A percentile compares a stretch with the other conserved stretches of the same genome.
These are phyloP conservation scores for Cutaneotrichosporon curvatum DNA, from an alignment of 1,284 basidiomycete genomes.

Conservation along the genomic window DNA sequence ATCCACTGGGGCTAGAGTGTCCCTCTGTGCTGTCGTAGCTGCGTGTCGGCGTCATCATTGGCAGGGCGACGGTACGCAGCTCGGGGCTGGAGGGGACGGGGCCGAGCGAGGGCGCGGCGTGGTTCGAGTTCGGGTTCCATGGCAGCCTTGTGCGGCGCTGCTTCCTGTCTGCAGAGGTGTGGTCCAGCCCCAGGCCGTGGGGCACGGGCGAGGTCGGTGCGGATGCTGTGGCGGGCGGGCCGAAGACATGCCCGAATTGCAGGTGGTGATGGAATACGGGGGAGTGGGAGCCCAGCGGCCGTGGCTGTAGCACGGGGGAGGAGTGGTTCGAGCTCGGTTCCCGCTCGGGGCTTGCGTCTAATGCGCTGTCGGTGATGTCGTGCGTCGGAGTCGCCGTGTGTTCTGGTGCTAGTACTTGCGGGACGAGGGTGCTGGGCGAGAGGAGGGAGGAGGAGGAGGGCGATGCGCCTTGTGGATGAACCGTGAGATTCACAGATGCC, in stretches of 20 bases:
- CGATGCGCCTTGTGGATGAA: background rate
- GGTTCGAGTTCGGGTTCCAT: constrained; percentile 18
- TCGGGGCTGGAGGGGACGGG: constrained; percentile 26
- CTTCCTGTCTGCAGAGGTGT: constrained; percentile 3
- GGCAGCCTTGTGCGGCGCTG: constrained; percentile 9
- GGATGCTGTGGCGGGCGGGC: constrained; percentile 14
- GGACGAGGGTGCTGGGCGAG: constrained; percentile 2
- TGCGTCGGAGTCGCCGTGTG: background rate
- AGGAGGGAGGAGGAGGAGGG: constrained; percentile 8
- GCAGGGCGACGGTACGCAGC: constrained; percentile 29
- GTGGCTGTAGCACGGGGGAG: constrained; percentile 10
- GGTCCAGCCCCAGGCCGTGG: background rate
- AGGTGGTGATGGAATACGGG: background rate
- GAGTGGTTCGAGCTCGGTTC: constrained; percentile 14
- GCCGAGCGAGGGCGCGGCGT: constrained; percentile 10
- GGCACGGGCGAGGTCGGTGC: constrained; percentile 13
- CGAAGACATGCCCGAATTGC: constrained; percentile 6
- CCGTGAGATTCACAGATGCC: constrained; percentile 11
- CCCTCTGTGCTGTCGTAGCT: background rate
- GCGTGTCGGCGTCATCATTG: constrained; percentile 24
- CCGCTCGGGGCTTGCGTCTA: background rate
- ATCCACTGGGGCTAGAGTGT: background rate
- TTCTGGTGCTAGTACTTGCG: no score
- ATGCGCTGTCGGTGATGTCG: background rate
- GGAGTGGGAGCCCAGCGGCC: background rate